Conservation (phyloP, 768 basidiomycete genomes). For the Lactifluus pinguis region DNA sequence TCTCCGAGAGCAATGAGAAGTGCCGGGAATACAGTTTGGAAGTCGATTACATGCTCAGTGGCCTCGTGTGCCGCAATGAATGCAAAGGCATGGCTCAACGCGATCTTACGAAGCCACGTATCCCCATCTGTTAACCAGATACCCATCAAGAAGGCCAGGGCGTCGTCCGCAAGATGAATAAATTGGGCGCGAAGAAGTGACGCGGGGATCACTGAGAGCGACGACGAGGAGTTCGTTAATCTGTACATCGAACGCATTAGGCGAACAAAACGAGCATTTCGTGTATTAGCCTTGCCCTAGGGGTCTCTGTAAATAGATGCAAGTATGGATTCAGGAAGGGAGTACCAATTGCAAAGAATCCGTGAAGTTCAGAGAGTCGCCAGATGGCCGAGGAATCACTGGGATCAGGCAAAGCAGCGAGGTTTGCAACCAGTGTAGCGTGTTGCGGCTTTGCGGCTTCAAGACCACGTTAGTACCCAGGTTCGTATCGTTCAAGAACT, state of each 20-base stretch:
- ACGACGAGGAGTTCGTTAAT: constrained; percentile 49
- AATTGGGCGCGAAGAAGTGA: constrained; percentile 59
- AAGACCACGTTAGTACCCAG: constrained; percentile 41
- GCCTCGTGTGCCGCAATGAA: constrained; percentile 68
- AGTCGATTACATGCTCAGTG: constrained; percentile 51
- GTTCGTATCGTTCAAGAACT: constrained; percentile 39
- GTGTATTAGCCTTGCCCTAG: constrained; percentile 7
- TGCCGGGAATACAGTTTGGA: constrained; percentile 70
- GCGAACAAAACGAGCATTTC: constrained; percentile 39
- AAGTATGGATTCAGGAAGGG: background rate
- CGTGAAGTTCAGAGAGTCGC: constrained; percentile 45
- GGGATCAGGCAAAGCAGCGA: constrained; percentile 46
- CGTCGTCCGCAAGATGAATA: constrained; percentile 53
- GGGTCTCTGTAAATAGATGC: background rate
- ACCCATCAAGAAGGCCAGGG: constrained; percentile 74
- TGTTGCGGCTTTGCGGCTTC: constrained; percentile 54
- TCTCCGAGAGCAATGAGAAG: constrained; percentile 54
- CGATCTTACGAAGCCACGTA: constrained; percentile 37
- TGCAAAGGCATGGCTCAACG: constrained; percentile 68
- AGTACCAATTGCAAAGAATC: constrained; percentile 8
- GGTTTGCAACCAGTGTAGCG: constrained; percentile 48
- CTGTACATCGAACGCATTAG: constrained; percentile 59
- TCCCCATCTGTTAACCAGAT: constrained; percentile 38
- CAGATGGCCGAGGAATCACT: constrained; percentile 38
- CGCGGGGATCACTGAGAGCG: constrained; percentile 41